A percentile compares a stretch with the other conserved stretches of the same genome.
phyloP scores from a whole-genome alignment of 768 basidiomycete genomes.

The Leccinum olivaceopallidum region DNA sequence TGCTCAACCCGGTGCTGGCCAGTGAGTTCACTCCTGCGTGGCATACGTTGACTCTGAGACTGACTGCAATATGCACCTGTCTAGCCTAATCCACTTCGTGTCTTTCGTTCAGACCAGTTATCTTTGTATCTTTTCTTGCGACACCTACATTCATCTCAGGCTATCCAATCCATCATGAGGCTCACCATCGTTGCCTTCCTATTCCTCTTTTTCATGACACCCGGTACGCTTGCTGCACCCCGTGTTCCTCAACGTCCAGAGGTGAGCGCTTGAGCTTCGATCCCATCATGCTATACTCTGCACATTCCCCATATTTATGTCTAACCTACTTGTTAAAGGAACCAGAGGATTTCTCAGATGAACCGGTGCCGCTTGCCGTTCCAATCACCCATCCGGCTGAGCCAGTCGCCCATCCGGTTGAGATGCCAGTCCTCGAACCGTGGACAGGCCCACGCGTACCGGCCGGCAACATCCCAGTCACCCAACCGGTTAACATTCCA shows the following conservation, averaged over 20 bases:
- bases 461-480: no score
- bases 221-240: neutral
- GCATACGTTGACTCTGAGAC: neutral
- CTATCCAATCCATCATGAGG: neutral
- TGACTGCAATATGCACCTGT: neutral
- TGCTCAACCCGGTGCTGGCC: neutral
- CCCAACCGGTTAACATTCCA: no score
- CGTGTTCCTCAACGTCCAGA: neutral
- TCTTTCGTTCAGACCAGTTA: neutral
- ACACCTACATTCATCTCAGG: neutral
- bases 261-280: neutral
- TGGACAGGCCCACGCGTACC: no score
- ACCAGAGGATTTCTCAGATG: no score
- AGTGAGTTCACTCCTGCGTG: neutral
- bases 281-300: neutral
- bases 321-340: no score
- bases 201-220: neutral
- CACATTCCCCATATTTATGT: neutral
- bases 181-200: neutral
- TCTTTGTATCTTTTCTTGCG: neutral
- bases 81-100: neutral
- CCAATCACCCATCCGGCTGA: no score
- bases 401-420: no score
- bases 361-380: no score
- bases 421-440: no score